Conservation (phyloP, 768 basidiomycete species). For the Lactifluus echinatus region DNA sequence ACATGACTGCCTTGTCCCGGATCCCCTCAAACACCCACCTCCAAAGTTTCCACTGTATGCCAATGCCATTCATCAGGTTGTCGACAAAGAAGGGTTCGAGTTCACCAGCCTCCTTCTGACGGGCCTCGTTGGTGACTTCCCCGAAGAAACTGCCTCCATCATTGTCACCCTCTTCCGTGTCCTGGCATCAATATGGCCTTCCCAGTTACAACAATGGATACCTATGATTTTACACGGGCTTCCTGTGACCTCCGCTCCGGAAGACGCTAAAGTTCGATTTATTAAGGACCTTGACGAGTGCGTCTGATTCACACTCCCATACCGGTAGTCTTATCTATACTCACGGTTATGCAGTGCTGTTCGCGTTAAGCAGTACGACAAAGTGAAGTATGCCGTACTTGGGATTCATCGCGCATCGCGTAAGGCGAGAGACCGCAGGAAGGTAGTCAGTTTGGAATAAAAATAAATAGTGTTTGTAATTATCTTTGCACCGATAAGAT, state of each 20-base stretch:
- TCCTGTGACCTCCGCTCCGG: slow-evolving; percentile 50
- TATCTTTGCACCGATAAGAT: slow-evolving; percentile 4
- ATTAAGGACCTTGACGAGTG: slow-evolving; percentile 67
- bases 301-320: slow-evolving; percentile 26
- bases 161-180: slow-evolving; percentile 75
- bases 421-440: slow-evolving; percentile 59
- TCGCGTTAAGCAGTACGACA: slow-evolving; percentile 58
- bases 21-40: slow-evolving; percentile 35
- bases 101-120: slow-evolving; percentile 60
- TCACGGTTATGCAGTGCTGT: slow-evolving; percentile 45
- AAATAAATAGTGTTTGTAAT: slow-evolving; percentile 20
- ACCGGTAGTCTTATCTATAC: slow-evolving; percentile 3
- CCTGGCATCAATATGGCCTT: slow-evolving; percentile 56
- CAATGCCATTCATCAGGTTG: slow-evolving; percentile 46
- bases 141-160: slow-evolving; percentile 67
- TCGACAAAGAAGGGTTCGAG: slow-evolving; percentile 65
- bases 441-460: slow-evolving; percentile 32
- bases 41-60: slow-evolving; percentile 58
- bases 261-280: slow-evolving; percentile 62
- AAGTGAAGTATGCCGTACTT: slow-evolving; percentile 73
- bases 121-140: slow-evolving; percentile 82
- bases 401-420: slow-evolving; percentile 63
- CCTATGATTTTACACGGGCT: slow-evolving; percentile 63
- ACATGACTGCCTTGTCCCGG: slow-evolving; percentile 57
- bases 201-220: slow-evolving; percentile 64